Base-by-base conservation (phyloP, 1,284 basidiomycete genomes). In the Ustilago nuda region DNA sequence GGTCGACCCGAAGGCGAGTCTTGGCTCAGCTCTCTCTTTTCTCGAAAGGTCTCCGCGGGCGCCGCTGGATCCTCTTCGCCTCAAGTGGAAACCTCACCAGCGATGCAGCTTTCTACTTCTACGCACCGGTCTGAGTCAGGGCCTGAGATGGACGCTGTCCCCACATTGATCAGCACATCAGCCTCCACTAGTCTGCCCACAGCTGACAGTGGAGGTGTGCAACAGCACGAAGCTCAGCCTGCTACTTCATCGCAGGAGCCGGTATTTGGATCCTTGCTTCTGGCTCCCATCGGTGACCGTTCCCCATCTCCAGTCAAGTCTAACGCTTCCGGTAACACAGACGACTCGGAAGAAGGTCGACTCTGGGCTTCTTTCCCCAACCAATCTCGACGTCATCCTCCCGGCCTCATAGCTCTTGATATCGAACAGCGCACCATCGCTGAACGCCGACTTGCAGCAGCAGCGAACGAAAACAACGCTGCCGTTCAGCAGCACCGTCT, bases 311-410 rank as follows among this genome's bases (percentile, higher is more conserved):
- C 72, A 4, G 30, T 56, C 19, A 33, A 45, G 9, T 72, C 70
- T 12, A 61, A 54, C 35, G 66, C 53, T 4, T 61, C 69, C 9
- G 48, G 35, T 5, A 64, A 33, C 12, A 72, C 63, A 8, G 71
- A 77, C 12, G 79, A 80, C 46, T 78, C 72, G 9, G 79, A 80
- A 32, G 79, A 82, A 53, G 48, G 63, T 1, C 64, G 78, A 5
- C 58, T 82, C 1, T 82, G 80, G 80, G 67, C 68, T 3, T 66
- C 70, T 5, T 82, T 82, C 65, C 80, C 80, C 0, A 66, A 78
- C 5, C 80, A 82, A 58, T 65, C 57, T 36, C 65, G 78, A 41
- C 57, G 70, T 30, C 75, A 82, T 56, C 80, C 80, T 0, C 80
- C 80, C 3, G 80, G 80, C 7, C 61, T 80, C 0, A 79, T 81